phyloP scores from a whole-genome alignment of 768 basidiomycete species.

The Leccinellum luteum region DNA sequence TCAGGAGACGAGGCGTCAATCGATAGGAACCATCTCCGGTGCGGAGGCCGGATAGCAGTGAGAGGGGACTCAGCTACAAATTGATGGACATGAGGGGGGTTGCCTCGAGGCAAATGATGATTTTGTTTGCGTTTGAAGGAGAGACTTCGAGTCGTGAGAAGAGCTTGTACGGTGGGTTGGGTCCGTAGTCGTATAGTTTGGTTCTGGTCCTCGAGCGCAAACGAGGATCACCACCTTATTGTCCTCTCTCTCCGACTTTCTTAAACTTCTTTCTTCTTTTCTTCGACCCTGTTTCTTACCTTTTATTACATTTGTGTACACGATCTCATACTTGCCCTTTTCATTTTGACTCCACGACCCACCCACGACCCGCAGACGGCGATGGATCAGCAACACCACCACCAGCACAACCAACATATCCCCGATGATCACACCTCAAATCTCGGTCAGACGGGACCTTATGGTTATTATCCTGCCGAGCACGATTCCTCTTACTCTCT shows the following conservation, averaged over 20 bases:
- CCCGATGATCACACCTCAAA: conserved; percentile 46
- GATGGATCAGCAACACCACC: conserved; percentile 40
- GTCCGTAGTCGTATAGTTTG: conserved; percentile 16
- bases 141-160: conserved; percentile 23
- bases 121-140: conserved; percentile 3
- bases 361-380: conserved; percentile 36
- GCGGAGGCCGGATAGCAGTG: conserved; percentile 4
- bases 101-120: conserved; percentile 28
- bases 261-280: conserved; percentile 33
- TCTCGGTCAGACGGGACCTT: conserved; percentile 40
- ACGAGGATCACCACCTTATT: conserved; percentile 28
- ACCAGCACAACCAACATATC: conserved; percentile 44
- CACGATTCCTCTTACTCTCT: conserved; percentile 55
- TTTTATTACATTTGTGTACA: conserved; percentile 34
- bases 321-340: conserved; percentile 34
- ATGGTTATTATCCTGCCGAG: conserved; percentile 53
- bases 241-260: conserved; percentile 28
- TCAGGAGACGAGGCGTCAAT: conserved; percentile 11
- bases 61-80: too few relatives aligned
- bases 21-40: conserved; percentile 16
- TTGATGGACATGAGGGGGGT: conserved; percentile 10
- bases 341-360: conserved; percentile 35
- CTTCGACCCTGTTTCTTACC: conserved; percentile 34
- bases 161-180: conserved; percentile 18
- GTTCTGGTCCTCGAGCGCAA: conserved; percentile 27